These are phyloP conservation scores for Cladophialophora chaetospira DNA, from an alignment of 2,329 filamentous ascomycete genomes.

Conservation along the genomic window DNA sequence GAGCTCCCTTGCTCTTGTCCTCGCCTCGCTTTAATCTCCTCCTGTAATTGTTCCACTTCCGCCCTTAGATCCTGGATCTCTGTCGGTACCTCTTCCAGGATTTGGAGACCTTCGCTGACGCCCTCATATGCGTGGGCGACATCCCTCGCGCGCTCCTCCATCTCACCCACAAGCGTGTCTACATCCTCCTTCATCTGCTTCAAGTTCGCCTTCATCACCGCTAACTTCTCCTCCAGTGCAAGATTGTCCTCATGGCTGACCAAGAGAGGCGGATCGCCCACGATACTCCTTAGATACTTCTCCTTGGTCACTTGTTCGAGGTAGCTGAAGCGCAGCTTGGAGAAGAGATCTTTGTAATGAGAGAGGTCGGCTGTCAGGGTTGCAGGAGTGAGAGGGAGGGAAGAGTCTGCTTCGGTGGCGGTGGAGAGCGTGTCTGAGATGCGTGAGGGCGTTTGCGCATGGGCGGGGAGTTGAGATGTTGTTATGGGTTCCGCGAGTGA, in stretches of 20 bases:
- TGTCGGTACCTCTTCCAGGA: constrained; percentile 44
- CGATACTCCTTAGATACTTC: constrained; percentile 91
- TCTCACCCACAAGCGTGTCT: constrained; percentile 67
- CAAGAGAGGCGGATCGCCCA: constrained; percentile 84
- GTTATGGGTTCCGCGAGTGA: constrained; percentile 32
- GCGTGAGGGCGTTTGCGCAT: too few species aligned
- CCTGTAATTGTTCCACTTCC: constrained; percentile 46
- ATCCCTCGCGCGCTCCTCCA: constrained; percentile 70
- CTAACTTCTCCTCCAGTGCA: constrained; percentile 70
- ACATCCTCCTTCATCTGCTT: constrained; percentile 81
- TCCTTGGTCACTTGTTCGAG: constrained; percentile 99
- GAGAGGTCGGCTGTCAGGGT: constrained; percentile 79
- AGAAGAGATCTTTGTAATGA: constrained; percentile 90
- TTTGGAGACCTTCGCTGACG: constrained; percentile 49
- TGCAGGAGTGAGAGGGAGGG: constrained; percentile 63
- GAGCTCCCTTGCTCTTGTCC: constrained; percentile 4
- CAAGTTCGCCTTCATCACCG: constrained; percentile 70
- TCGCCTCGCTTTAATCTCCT: constrained; percentile 42
- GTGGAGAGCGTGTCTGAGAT: constrained; percentile 66
- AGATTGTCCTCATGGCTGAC: constrained; percentile 81
- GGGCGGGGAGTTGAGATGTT: constrained; percentile 32
- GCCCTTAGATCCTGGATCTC: constrained; percentile 46
- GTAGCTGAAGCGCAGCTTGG: constrained; percentile 94
- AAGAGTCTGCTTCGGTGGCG: constrained; percentile 63
- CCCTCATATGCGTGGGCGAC: constrained; percentile 58